Conservation (phyloP, 192 early-diverging fungal genomes). For the Coemansia sp. region DNA sequence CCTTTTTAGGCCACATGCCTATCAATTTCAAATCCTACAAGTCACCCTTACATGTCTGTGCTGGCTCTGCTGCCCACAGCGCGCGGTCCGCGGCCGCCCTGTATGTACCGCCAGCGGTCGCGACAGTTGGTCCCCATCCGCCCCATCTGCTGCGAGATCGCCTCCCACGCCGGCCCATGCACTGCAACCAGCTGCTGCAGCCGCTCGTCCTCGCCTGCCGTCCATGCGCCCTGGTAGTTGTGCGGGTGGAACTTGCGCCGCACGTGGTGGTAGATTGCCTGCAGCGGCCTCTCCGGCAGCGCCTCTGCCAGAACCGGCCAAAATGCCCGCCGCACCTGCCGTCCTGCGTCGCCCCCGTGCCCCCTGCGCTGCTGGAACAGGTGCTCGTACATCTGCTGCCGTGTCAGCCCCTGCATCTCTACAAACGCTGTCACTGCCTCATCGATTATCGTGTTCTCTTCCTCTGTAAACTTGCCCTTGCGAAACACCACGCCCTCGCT, state of each 20-base stretch:
- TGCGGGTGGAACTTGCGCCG: conserved; percentile 45
- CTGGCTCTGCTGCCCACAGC: not conserved
- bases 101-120: conserved; percentile 52
- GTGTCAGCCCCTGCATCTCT: conserved; percentile 20
- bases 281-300: conserved; percentile 39
- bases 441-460: conserved; percentile 39
- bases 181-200: conserved; percentile 40
- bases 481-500: conserved; percentile 39
- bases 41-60: not conserved
- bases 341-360: conserved; percentile 9
- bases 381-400: conserved; percentile 33
- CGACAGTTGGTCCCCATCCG: conserved; percentile 52
- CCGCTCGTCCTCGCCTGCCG: conserved; percentile 28
- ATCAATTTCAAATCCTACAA: no score
- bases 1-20: no score
- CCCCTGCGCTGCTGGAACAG: conserved; percentile 31
- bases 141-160: conserved; percentile 37
- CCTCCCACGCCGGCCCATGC: conserved; percentile 49
- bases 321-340: conserved; percentile 35
- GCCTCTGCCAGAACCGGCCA: conserved; percentile 46
- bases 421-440: conserved; percentile 20
- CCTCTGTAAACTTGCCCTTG: conserved; percentile 50
- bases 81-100: conserved; percentile 3
- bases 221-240: conserved; percentile 52
- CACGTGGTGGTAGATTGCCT: conserved; percentile 52